Evolutionary conservation across 345 rosid species (phyloP).

Genomic region (Excoecaria agallocha): DNA sequence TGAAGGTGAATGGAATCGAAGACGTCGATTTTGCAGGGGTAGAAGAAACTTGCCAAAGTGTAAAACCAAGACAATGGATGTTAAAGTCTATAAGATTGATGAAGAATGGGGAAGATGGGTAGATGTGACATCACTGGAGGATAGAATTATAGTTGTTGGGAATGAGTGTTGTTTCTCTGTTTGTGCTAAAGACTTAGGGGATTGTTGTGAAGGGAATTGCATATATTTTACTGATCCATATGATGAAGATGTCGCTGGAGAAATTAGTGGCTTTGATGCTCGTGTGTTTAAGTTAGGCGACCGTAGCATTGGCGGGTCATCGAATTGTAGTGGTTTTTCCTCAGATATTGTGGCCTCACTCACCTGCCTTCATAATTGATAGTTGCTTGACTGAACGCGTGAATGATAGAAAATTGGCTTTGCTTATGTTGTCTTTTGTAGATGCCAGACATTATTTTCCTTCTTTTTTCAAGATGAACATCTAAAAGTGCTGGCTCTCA

Average conservation of each 20-base stretch:
- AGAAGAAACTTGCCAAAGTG: background rate
- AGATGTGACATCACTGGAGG: background rate
- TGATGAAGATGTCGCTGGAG: too few relatives aligned
- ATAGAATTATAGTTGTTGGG: slow-evolving; percentile 17
- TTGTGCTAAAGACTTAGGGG: slow-evolving; percentile 11
- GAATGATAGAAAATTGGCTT: too few relatives aligned
- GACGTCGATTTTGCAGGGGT: background rate
- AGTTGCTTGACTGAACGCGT: too few relatives aligned
- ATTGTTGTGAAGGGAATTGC: slow-evolving; percentile 14
- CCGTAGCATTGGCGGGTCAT: background rate
- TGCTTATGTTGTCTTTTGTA: slow-evolving; percentile 35
- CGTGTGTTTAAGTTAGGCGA: background rate
- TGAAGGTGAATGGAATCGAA: background rate
- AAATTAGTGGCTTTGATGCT: background rate
- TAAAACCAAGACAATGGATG: too few relatives aligned
- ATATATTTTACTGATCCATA: slow-evolving; percentile 6
- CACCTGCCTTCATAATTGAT: too few relatives aligned
- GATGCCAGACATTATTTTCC: slow-evolving; percentile 20
- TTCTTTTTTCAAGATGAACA: slow-evolving; percentile 9
- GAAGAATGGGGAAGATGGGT: slow-evolving; percentile 7
- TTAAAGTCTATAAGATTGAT: background rate
- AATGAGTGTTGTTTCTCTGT: slow-evolving; percentile 35
- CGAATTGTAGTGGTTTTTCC: background rate
- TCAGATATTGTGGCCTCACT: slow-evolving; percentile 3
- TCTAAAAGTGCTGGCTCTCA: background rate